Base-by-base conservation (phyloP, 169 alveolate species). In the Plasmodium gallinaceum region DNA sequence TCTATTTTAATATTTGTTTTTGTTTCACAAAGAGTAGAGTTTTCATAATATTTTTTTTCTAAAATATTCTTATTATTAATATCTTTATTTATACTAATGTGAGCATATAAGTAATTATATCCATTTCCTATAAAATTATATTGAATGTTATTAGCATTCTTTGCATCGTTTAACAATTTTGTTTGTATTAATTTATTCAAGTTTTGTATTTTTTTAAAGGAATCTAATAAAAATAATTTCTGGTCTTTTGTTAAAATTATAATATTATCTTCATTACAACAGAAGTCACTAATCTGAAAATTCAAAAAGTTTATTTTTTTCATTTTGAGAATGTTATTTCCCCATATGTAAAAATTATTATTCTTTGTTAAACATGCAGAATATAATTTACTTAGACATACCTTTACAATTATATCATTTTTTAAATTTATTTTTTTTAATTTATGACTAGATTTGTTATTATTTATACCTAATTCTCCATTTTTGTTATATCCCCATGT, bases 281-380 rank as follows among this genome's bases (percentile, higher is more conserved):
- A 54, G 43, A 80, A 80, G 3, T 80, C 72, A 51, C 60, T 68
- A 58, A 80, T 68, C 24, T 32, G 68, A 14, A 39, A 42, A 52
- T 64, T 66, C 4, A 65, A 70, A 26, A 61, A 20, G 71, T 80
- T 66, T 39, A 80, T 52, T 39, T 54, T 80, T 66, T 80, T 65
- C 14, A 68, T 48, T 45, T 61, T 61, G 16, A 18, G n/a, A 37
- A 80, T 80, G 45, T 68, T 39, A 66, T 80, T 80, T 20, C 90
- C 90, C 90, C 90, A 80, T 16, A 80, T 22, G 61, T 58, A 80
- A 46, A 80, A 80, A 39, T 22, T 68, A 39, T 80, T 70, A 66
- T 68, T 57, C 68, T 64, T 80, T 58, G 90, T 80, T 80, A 80
- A 80, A 65, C 90, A 80, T 60, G 90, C 90, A 51, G 90, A 80